These are phyloP conservation scores for Dalechampia spathulata DNA, from an alignment of 441 rosid genomes.

Conservation along the genomic window DNA sequence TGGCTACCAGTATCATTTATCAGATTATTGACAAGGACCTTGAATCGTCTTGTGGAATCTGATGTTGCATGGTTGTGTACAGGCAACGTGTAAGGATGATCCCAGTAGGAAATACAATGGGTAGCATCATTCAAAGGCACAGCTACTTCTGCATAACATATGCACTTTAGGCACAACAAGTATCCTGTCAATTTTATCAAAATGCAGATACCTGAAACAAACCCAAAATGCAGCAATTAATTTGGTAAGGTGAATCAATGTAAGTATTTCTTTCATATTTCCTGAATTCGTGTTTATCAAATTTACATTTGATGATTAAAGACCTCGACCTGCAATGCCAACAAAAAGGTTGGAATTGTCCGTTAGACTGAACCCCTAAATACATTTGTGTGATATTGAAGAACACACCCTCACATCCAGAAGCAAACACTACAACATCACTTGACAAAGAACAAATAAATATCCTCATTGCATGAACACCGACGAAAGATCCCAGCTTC, in stretches of 20 bases:
- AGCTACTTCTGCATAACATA: too few relatives aligned
- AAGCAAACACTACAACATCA: slow-evolving; percentile 8
- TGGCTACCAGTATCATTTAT: too few relatives aligned
- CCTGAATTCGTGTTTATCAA: slow-evolving; percentile 14
- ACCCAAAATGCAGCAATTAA: background rate
- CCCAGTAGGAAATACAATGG: too few relatives aligned
- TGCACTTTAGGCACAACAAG: too few relatives aligned
- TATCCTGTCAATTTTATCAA: too few relatives aligned
- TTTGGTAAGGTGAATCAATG: background rate
- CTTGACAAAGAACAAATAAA: background rate
- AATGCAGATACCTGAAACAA: too few relatives aligned
- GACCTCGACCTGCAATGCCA: slow-evolving; percentile 14
- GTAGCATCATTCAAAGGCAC: too few relatives aligned
- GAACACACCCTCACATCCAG: slow-evolving; percentile 2
- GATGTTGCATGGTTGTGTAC: too few relatives aligned
- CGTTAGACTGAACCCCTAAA: background rate
- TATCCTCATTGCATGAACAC: background rate
- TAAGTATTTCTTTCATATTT: background rate
- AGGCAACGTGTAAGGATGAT: too few relatives aligned
- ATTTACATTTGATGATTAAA: slow-evolving; percentile 31
- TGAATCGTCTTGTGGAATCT: too few relatives aligned
- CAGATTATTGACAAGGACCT: too few relatives aligned
- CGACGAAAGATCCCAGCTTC: slow-evolving; percentile 8
- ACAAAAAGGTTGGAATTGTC: slow-evolving; percentile 13
- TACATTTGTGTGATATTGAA: slow-evolving; percentile 6